Percentiles rank a stretch among this genome's conserved stretches.
phyloP scores from a whole-genome alignment of 495 filamentous ascomycete genomes.

The Aspergillus egyptiacus region DNA sequence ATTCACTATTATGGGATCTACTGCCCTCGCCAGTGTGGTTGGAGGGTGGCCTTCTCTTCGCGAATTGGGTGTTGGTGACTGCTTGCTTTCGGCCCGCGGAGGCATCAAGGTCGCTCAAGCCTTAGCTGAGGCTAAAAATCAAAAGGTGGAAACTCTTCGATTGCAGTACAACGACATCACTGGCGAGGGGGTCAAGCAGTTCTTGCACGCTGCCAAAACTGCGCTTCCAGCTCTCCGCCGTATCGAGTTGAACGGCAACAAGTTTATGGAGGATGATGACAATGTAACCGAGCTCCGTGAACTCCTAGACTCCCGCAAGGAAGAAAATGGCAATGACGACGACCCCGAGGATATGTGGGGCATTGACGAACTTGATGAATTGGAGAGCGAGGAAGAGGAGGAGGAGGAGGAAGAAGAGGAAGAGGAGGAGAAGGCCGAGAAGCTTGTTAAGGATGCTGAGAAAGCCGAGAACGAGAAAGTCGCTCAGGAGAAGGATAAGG shows the following conservation, averaged over 20 bases:
- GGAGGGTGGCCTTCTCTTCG: slow-evolving; percentile 65
- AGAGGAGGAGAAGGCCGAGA: slow-evolving; percentile 55
- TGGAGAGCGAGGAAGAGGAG: slow-evolving; percentile 67
- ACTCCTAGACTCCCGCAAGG: slow-evolving; percentile 50
- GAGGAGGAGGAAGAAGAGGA: slow-evolving; percentile 62
- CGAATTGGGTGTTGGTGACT: slow-evolving; percentile 88
- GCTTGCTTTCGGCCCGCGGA: slow-evolving; percentile 74
- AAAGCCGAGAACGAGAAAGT: slow-evolving; percentile 69
- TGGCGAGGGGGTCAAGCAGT: slow-evolving; percentile 58
- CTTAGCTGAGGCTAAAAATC: slow-evolving; percentile 67
- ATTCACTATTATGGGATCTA: slow-evolving; percentile 76
- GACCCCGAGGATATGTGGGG: slow-evolving; percentile 66
- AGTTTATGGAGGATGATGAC: slow-evolving; percentile 79
- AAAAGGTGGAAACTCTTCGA: slow-evolving; percentile 68
- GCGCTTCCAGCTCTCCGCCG: slow-evolving; percentile 66
- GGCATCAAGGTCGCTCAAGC: slow-evolving; percentile 66
- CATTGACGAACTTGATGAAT: slow-evolving; percentile 74
- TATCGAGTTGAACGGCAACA: slow-evolving; percentile 94
- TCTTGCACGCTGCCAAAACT: slow-evolving; percentile 58
- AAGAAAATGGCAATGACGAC: slow-evolving; percentile 46
- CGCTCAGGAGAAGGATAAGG: slow-evolving; percentile 63
- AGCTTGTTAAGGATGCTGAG: slow-evolving; percentile 61
- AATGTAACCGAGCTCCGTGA: slow-evolving; percentile 48
- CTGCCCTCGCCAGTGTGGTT: slow-evolving; percentile 68
- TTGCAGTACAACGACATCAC: slow-evolving; percentile 95